Evolutionary conservation across 192 early-diverging fungal species (phyloP), one percentile per base, ranked within the genome.

Genomic region (Thamnidium elegans): DNA sequence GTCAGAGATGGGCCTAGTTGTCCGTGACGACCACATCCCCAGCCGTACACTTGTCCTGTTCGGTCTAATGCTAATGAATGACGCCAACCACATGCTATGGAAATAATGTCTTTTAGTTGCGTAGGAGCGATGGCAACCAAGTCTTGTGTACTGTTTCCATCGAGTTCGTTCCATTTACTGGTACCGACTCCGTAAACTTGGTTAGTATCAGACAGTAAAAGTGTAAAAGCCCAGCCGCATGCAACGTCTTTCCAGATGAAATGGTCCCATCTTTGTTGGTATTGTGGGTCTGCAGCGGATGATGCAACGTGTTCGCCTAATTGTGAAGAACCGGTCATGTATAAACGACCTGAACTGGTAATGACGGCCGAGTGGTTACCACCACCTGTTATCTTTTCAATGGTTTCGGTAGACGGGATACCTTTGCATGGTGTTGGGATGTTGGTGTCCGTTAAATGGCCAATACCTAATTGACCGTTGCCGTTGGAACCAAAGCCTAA

Each of bases 141-240:
- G 8, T 26, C 23, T 17, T 72, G 39, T 19, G 43, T 62, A 5
- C 63, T 45, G 32, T 78, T 77, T 23, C 67, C 73, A 32, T 78
- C 82, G 2, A 90, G 56, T 46, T 85, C 81, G 3, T 85, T 82
- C 76, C 64, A 79, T 1, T 63, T 42, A 7, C 85, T 78, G 6
- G 77, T 78, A 17, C 88, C 88, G 63, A 81, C 79, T 1, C 71
- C 81, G 53, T 66, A 88, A 7, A 87, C 79, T 17, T 66, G 32
- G 1, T 69, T 66, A 1, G 1, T 6, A 3, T 34, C 34, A 23
- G 48, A 50, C 13, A 64, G 53, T 30, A 66, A 56, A 10, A 86
- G 56, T 5, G 86, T 87, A 43, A 78, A 78, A 3, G 83, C 74
- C 87, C 87, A 90, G 2, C 89, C 89, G 66, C 89, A 89, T 1